A percentile compares a stretch with the other conserved stretches of the same genome.
Conservation (phyloP, 78 protist species). For the Guillardia theta region DNA sequence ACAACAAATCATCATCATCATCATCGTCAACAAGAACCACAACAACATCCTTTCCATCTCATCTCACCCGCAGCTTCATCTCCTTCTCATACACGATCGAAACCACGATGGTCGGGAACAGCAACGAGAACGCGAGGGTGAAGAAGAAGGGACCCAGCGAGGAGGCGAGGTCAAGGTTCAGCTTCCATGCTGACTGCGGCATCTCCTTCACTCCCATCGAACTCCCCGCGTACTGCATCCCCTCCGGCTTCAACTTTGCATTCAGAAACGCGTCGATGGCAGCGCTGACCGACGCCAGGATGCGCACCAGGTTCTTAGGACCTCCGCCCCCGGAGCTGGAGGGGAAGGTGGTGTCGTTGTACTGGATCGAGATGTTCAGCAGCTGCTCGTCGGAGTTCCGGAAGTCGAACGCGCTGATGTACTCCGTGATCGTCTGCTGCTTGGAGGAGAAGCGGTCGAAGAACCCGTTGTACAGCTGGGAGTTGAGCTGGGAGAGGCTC, state of each 20-base stretch:
- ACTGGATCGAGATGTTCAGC: neutral
- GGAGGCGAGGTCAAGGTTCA: neutral
- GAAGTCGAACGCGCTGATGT: neutral
- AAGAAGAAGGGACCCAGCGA: constrained; percentile 16
- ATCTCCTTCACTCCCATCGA: neutral
- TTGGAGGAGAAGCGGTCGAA: neutral
- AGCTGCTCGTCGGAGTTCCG: neutral
- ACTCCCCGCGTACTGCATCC: neutral
- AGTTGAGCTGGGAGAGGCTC: neutral
- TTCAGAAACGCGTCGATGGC: neutral
- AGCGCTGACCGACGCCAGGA: neutral
- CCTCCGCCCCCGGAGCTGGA: neutral
- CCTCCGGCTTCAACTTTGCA: neutral
- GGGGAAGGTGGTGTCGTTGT: neutral
- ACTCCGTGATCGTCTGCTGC: neutral
- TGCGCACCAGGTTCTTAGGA: neutral
- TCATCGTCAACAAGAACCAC: too few relatives aligned
- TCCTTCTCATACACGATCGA: constrained; percentile 26
- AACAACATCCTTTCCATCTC: too few relatives aligned
- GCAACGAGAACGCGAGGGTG: neutral
- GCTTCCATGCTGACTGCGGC: neutral
- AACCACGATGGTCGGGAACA: constrained; percentile 24
- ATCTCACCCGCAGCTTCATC: neutral
- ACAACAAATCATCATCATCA: too few relatives aligned
- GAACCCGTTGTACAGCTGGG: neutral